A percentile compares a stretch with the other conserved stretches of the same genome.
Conservation (phyloP, 2,329 filamentous ascomycete species). For the Aspergillus pseudoviridinutans region DNA sequence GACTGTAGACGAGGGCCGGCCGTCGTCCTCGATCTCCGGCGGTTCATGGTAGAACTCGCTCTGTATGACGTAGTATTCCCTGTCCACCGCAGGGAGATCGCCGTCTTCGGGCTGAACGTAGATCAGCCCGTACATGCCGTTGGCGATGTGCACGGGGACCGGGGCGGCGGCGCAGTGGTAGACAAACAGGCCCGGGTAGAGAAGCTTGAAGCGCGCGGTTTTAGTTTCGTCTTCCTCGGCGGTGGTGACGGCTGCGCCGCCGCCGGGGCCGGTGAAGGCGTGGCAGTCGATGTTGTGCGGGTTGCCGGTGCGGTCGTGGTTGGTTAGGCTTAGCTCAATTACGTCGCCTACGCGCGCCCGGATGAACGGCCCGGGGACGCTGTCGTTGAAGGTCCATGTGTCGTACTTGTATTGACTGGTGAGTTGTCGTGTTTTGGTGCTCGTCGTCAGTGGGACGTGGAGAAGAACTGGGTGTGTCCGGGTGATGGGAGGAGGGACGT, state of each 20-base stretch:
- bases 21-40: slow-evolving; percentile 29
- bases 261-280: slow-evolving; percentile 32
- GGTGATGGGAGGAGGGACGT: slow-evolving; percentile 29
- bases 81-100: slow-evolving; percentile 27
- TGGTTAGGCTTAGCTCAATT: slow-evolving; percentile 30
- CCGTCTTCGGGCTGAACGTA: slow-evolving; percentile 33
- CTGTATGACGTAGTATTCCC: slow-evolving; percentile 37
- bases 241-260: slow-evolving; percentile 31
- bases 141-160: slow-evolving; percentile 36
- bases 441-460: slow-evolving; percentile 25
- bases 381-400: slow-evolving; percentile 34
- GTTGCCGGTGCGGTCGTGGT: slow-evolving; percentile 30
- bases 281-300: slow-evolving; percentile 37
- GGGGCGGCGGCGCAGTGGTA: slow-evolving; percentile 36
- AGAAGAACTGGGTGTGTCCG: slow-evolving; percentile 29
- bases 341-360: slow-evolving; percentile 33
- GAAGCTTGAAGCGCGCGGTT: slow-evolving; percentile 27
- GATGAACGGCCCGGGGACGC: slow-evolving; percentile 33
- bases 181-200: slow-evolving; percentile 28
- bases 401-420: slow-evolving; percentile 35
- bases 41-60: slow-evolving; percentile 38
- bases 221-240: slow-evolving; percentile 31
- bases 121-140: slow-evolving; percentile 37
- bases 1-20: slow-evolving; percentile 24
- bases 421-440: slow-evolving; percentile 25